phyloP scores from a whole-genome alignment of 768 basidiomycete species.

The Ramaria sp. region DNA sequence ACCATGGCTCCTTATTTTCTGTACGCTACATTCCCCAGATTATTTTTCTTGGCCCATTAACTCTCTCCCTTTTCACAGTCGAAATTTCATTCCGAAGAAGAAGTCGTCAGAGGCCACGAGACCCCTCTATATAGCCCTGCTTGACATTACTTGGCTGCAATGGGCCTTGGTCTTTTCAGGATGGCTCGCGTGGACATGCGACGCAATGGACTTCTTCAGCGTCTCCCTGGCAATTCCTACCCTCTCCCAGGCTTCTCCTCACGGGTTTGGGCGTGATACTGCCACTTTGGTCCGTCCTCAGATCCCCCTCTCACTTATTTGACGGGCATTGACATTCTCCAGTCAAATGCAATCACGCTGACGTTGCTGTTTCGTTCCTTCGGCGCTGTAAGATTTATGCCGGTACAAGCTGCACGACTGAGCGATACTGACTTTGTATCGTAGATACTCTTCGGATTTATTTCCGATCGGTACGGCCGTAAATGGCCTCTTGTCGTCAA shows the following conservation, averaged over 20 bases:
- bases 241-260: conserved; percentile 13
- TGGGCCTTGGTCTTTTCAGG: conserved; percentile 23
- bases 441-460: conserved; percentile 61
- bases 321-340: conserved; percentile 1
- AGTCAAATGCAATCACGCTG: conserved; percentile 79
- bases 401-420: too few relatives aligned
- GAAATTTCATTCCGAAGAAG: conserved; percentile 36
- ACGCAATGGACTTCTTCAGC: conserved; percentile 80
- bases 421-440: not conserved
- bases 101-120: conserved; percentile 28
- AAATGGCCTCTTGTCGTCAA: conserved; percentile 88
- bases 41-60: too few relatives aligned
- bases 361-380: conserved; percentile 85
- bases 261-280: conserved; percentile 36
- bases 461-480: conserved; percentile 84
- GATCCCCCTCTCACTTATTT: not conserved
- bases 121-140: conserved; percentile 34
- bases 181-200: conserved; percentile 85
- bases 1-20: too few relatives aligned
- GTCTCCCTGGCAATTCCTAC: conserved; percentile 28
- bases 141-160: conserved; percentile 29
- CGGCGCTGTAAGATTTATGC: conserved; percentile 49
- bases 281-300: conserved; percentile 36
- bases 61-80: not conserved
- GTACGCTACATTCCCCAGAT: too few relatives aligned